A percentile compares a stretch with the other conserved stretches of the same genome.
Conservation (phyloP, 2,329 filamentous ascomycete genomes). For the Laburnicola sp. region DNA sequence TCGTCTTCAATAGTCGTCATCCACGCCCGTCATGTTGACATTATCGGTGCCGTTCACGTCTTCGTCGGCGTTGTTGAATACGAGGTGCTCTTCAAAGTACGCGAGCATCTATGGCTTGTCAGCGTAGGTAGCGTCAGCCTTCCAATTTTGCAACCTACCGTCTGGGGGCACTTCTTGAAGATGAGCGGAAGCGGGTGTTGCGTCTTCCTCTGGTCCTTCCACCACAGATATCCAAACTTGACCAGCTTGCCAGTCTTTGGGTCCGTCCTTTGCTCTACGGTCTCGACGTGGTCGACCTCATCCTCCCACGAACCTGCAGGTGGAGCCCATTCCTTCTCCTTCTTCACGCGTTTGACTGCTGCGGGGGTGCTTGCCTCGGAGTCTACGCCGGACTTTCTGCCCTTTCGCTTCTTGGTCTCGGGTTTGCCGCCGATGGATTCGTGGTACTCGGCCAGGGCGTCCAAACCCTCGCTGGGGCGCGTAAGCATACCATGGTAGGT, state of each 20-base stretch:
- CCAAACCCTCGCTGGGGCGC: constrained; percentile 38
- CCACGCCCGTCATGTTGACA: constrained; percentile 6
- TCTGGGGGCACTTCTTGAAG: constrained; percentile 77
- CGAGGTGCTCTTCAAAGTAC: constrained; percentile 56
- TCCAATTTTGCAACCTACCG: constrained; percentile 49
- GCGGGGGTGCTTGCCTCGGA: constrained; percentile 30
- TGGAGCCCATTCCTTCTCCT: constrained; percentile 62
- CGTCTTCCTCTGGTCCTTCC: constrained; percentile 74
- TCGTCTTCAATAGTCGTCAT: neutral
- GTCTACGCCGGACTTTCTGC: constrained; percentile 30
- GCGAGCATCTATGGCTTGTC: constrained; percentile 42
- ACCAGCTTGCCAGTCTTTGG: constrained; percentile 50
- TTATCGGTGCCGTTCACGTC: constrained; percentile 21
- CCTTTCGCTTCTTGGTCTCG: constrained; percentile 56
- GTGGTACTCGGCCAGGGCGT: constrained; percentile 68
- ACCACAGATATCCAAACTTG: constrained; percentile 70
- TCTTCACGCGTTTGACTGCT: constrained; percentile 42
- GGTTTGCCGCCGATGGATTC: constrained; percentile 64
- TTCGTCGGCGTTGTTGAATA: constrained; percentile 22
- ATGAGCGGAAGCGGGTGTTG: constrained; percentile 70
- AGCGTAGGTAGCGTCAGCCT: neutral
- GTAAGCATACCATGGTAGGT: neutral
- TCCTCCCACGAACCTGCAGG: constrained; percentile 79
- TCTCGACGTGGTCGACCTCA: constrained; percentile 69
- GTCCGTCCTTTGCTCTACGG: constrained; percentile 64